Conservation (phyloP, 2,329 filamentous ascomycete genomes). For the Basipetospora chlamydospora region DNA sequence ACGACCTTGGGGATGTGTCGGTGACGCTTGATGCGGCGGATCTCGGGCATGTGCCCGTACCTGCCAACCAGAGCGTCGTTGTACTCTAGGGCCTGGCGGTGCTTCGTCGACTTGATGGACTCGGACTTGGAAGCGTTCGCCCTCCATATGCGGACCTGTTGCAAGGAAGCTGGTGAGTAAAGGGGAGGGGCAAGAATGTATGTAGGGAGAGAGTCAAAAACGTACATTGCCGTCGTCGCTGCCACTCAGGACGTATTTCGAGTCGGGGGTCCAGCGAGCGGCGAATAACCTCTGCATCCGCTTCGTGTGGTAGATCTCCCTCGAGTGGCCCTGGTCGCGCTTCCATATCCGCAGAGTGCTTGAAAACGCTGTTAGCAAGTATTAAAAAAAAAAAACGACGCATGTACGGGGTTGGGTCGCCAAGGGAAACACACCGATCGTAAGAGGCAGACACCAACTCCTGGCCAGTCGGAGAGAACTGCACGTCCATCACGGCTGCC, state of each 20-base stretch:
- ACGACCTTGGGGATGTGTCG: conserved; percentile 83
- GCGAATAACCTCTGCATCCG: conserved; percentile 93
- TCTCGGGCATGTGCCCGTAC: conserved; percentile 93
- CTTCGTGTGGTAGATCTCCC: conserved; percentile 95
- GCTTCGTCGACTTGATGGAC: conserved; percentile 71
- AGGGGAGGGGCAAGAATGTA: not conserved
- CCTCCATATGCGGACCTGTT: conserved; percentile 59
- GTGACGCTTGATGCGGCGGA: conserved; percentile 78
- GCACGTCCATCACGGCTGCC: conserved; percentile 84
- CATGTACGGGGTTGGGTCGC: too few relatives aligned
- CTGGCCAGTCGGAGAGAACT: conserved; percentile 88
- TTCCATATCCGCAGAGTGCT: conserved; percentile 79
- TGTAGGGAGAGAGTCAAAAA: too few relatives aligned
- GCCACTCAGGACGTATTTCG: conserved; percentile 77
- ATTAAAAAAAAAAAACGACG: not conserved
- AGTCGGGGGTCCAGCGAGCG: conserved; percentile 73
- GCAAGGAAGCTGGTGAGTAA: not conserved
- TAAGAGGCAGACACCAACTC: conserved; percentile 80
- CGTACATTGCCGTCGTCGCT: conserved; percentile 75
- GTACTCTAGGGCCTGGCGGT: conserved; percentile 83
- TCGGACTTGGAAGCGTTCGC: conserved; percentile 70
- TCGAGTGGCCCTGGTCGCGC: conserved; percentile 63
- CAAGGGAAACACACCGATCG: not conserved
- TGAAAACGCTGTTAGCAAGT: conserved; percentile 3
- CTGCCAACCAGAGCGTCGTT: conserved; percentile 70